phyloP scores from a whole-genome alignment of 164 flowering plant genomes.

The Magnolia sinica region DNA sequence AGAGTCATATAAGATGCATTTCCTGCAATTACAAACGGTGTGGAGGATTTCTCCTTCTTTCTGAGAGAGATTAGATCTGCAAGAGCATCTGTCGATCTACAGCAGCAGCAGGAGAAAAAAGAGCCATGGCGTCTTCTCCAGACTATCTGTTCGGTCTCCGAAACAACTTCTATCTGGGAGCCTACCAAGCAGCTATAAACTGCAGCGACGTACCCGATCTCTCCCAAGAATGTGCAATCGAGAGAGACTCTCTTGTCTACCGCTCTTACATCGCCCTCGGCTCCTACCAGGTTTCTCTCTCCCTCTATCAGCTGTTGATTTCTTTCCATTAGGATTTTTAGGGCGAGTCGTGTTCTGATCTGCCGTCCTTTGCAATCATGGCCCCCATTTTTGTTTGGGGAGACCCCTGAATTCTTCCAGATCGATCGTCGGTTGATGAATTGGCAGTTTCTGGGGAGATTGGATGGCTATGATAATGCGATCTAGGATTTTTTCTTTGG shows the following conservation, averaged over 20 bases:
- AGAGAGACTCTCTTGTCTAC: constrained; percentile 77
- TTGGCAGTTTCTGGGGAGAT: neutral
- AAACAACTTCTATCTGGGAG: constrained; percentile 90
- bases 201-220: constrained; percentile 79
- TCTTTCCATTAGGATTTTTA: neutral
- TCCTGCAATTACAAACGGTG: no score
- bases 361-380: no score
- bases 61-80: no score
- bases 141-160: constrained; percentile 74
- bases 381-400: neutral
- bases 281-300: constrained; percentile 49
- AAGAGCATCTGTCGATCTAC: no score
- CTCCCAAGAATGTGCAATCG: constrained; percentile 72
- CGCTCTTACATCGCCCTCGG: constrained; percentile 94
- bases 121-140: constrained; percentile 38
- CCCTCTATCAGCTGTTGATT: neutral
- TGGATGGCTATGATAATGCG: neutral
- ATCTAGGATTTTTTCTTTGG: neutral
- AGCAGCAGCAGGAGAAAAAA: no score
- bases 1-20: no score
- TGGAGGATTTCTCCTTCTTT: no score
- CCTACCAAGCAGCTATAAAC: constrained; percentile 93
- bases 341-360: no score
- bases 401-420: neutral
- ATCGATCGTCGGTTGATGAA: neutral